Base-by-base conservation (phyloP, 805 yeast genomes). In the Metschnikowia lochheadii region DNA sequence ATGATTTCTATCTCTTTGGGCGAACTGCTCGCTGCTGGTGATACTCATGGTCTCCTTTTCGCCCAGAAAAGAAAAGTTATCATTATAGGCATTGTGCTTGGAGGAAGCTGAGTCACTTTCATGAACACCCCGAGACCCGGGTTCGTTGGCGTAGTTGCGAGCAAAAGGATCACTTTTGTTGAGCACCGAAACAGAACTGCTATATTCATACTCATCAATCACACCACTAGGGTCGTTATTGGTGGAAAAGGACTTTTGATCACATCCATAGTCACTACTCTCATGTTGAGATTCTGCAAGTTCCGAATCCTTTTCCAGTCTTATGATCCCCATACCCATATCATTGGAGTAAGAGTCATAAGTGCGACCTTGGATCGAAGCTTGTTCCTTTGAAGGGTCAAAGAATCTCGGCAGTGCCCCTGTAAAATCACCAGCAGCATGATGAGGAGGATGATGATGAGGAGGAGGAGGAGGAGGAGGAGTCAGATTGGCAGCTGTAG, bases 141-240 rank as follows among this genome's bases (percentile, higher is more conserved):
- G 7, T 4, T 41, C 44, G 13, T 18, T 31, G 2, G 17, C 3
- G 36, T 42, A 20, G n/a, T 21, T 20, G 10, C n/a, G 38, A 6
- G 38, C 23, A 21, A 10, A 33, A n/a, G 45, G 13, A 5, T 42
- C 45, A 20, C n/a, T 11, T 15, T 40, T 23, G 15, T 40, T 40
- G 21, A 42, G 45, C 38, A 42, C 37, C 31, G 45, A 42, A n/a
- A 10, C 45, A 14, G 45, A 42, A 31, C 45, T 42, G 20, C 45
- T 38, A 14, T 42, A 42, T 20, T 42, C 33, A 18, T 42, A 42
- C 17, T 23, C 45, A 14, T 42, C 45, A 15, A 42, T 33, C 18
- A 42, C 38, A 2, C 21, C 43, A n/a, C 20, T 20, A 14, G 34
- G 31, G 11, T 33, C 45, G 15, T 34, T 33, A 11, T n/a, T 40